Percentiles rank a stretch among this genome's conserved stretches.
Conservation (phyloP, 2,329 filamentous ascomycete genomes). For the Lasiodiplodia theobromae region DNA sequence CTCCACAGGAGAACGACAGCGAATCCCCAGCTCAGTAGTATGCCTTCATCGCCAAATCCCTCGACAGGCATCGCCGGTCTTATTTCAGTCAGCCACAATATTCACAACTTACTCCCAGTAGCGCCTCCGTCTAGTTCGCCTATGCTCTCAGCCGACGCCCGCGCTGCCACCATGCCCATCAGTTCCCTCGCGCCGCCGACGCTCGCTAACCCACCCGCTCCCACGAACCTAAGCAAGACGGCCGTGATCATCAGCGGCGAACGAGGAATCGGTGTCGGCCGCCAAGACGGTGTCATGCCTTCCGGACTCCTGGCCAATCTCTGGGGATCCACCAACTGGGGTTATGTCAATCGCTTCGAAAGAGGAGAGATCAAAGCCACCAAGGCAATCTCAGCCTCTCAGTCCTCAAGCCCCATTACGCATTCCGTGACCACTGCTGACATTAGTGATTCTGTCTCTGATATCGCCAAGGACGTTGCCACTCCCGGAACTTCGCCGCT, state of each 20-base stretch:
- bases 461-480: constrained; percentile 4
- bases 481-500: constrained; percentile 23
- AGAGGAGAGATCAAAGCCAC: constrained; percentile 55
- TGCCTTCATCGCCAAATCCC: constrained; percentile 30
- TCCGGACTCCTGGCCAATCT: constrained; percentile 90
- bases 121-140: constrained; percentile 32
- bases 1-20: constrained; percentile 80
- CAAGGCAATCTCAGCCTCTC: constrained; percentile 40
- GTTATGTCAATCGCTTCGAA: constrained; percentile 68
- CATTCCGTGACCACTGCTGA: constrained; percentile 30
- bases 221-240: constrained; percentile 85
- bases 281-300: constrained; percentile 72
- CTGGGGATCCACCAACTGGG: constrained; percentile 90
- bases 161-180: constrained; percentile 52
- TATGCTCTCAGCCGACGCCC: constrained; percentile 45
- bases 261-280: constrained; percentile 69
- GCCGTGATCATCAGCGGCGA: constrained; percentile 85
- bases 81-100: constrained; percentile 73
- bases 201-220: constrained; percentile 79
- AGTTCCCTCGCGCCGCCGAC: constrained; percentile 82
- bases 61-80: constrained; percentile 78
- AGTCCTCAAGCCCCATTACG: constrained; percentile 44
- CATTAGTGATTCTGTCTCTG: constrained; percentile 17
- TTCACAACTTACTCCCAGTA: constrained; percentile 29
- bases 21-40: constrained; percentile 53